These are phyloP conservation scores for Prunus davidiana DNA, from an alignment of 306 rosid genomes.

Conservation along the genomic window DNA sequence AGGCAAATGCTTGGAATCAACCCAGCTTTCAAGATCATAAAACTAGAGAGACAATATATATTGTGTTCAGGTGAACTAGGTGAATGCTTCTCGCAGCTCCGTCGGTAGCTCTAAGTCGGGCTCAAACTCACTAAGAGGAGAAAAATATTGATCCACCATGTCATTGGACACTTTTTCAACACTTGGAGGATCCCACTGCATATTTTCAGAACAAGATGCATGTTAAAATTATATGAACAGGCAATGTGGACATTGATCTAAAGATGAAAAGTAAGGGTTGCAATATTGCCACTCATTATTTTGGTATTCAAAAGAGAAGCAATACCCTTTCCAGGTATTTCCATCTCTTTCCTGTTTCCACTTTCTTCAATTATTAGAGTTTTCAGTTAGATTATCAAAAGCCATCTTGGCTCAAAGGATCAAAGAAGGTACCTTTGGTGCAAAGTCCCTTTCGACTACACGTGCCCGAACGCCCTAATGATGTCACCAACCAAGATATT, in stretches of 20 bases:
- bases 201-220: conserved; percentile 7
- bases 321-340: background rate
- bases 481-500: conserved; percentile 11
- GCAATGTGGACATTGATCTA: background rate
- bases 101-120: conserved; percentile 75
- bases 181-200: conserved; percentile 97
- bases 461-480: conserved; percentile 83
- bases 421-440: conserved; percentile 66
- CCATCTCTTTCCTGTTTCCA: background rate
- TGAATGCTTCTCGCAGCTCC: conserved; percentile 64
- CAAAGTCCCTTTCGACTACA: conserved; percentile 72
- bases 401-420: background rate
- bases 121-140: conserved; percentile 56
- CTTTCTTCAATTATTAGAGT: too few species aligned
- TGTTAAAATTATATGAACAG: background rate
- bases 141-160: conserved; percentile 80
- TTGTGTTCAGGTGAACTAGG: conserved; percentile 10
- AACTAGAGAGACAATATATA: background rate
- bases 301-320: background rate
- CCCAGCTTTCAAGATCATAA: background rate
- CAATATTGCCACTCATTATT: too few species aligned
- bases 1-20: background rate
- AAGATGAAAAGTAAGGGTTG: background rate
- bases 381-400: background rate
- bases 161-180: conserved; percentile 71